Conservation (phyloP, 2,329 filamentous ascomycete genomes). For the Penicillium sp. region DNA sequence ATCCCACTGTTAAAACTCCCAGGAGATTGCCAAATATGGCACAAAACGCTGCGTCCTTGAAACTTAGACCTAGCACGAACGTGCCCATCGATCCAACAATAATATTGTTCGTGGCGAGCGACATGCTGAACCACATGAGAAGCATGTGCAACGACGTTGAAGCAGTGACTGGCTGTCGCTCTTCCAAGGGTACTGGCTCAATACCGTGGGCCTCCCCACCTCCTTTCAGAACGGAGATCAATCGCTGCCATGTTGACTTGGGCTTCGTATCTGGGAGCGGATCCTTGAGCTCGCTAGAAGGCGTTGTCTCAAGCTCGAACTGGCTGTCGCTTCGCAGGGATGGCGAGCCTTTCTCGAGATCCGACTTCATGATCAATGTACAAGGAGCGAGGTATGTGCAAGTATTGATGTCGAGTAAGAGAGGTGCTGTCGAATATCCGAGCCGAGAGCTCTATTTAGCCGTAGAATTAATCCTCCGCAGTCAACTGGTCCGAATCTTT, state of each 20-base stretch:
- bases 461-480: background rate
- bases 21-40: conserved; percentile 38
- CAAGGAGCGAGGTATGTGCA: background rate
- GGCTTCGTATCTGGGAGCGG: conserved; percentile 3
- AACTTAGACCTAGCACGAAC: conserved; percentile 39
- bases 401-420: background rate
- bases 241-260: conserved; percentile 22
- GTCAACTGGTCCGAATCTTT: background rate
- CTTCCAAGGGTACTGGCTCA: conserved; percentile 27
- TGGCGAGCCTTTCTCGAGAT: conserved; percentile 29
- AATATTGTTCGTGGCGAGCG: conserved; percentile 42
- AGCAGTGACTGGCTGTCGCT: conserved; percentile 25
- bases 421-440: background rate
- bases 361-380: conserved; percentile 13
- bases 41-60: conserved; percentile 40
- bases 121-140: conserved; percentile 42
- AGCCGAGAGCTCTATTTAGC: background rate
- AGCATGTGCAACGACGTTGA: conserved; percentile 31
- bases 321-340: conserved; percentile 25
- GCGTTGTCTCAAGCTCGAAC: conserved; percentile 19
- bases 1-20: conserved; percentile 36
- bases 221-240: conserved; percentile 22
- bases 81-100: conserved; percentile 44
- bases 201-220: conserved; percentile 28
- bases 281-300: conserved; percentile 13